Conservation (phyloP, 495 filamentous ascomycete genomes). For the Patellaria atrata region DNA sequence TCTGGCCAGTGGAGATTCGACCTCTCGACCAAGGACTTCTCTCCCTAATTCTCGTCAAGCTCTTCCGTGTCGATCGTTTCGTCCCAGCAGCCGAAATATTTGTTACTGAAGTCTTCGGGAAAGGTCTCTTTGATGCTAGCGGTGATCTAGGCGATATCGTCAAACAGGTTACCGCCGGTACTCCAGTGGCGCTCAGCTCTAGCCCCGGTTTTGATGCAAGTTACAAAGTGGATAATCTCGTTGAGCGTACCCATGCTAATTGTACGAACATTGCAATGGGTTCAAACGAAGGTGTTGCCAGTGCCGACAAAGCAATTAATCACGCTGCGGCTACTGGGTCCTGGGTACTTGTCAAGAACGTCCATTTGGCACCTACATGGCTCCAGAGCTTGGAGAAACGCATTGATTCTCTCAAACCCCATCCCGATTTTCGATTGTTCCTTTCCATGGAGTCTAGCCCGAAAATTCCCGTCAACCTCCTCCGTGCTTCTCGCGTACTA, state of each 20-base stretch:
- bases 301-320: constrained; percentile 87
- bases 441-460: constrained; percentile 94
- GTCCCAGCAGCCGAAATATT: constrained; percentile 85
- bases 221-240: constrained; percentile 94
- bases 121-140: constrained; percentile 60
- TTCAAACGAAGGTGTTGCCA: constrained; percentile 82
- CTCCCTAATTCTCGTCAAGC: constrained; percentile 75
- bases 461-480: constrained; percentile 92
- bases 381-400: constrained; percentile 93
- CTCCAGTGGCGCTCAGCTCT: constrained; percentile 81
- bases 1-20: constrained; percentile 53
- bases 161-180: constrained; percentile 65
- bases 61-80: constrained; percentile 90
- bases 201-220: constrained; percentile 95
- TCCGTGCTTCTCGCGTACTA: constrained; percentile 82
- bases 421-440: constrained; percentile 89
- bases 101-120: constrained; percentile 78
- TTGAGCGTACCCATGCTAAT: constrained; percentile 61
- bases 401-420: constrained; percentile 86
- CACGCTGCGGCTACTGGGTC: constrained; percentile 83
- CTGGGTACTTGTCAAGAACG: constrained; percentile 98
- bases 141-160: constrained; percentile 78
- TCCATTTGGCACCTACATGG: constrained; percentile 91
- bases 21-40: constrained; percentile 63
- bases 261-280: constrained; percentile 99